Conservation (phyloP, 73 alveolate species). For the Stentor coeruleus region DNA sequence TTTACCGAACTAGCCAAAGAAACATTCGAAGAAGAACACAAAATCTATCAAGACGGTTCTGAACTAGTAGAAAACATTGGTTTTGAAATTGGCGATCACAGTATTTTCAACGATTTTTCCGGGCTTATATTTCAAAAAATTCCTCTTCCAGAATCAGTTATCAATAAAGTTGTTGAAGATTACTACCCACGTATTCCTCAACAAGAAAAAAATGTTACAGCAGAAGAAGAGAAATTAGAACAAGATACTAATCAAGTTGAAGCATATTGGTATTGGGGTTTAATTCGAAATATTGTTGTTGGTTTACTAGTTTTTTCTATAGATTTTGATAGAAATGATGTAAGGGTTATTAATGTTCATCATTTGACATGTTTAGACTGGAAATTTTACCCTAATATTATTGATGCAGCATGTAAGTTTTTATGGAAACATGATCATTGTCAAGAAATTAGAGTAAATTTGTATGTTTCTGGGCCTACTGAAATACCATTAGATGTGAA, state of each 20-base stretch:
- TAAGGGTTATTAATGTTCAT: background rate
- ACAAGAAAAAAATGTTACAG: background rate
- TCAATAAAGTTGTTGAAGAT: background rate
- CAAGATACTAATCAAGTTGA: background rate
- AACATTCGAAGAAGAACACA: background rate
- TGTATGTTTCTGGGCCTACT: background rate
- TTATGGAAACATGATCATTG: background rate
- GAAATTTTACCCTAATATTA: background rate
- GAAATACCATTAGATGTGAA: constrained; percentile 6
- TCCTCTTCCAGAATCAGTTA: background rate
- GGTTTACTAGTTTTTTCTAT: background rate
- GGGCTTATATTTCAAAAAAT: background rate
- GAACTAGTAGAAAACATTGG: background rate
- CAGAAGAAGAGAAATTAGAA: background rate
- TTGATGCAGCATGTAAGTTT: background rate
- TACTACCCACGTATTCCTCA: background rate
- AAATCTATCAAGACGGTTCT: background rate
- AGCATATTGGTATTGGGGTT: constrained; percentile 6
- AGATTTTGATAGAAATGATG: background rate
- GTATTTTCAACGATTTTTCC: no score
- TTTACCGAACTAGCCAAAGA: background rate
- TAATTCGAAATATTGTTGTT: background rate
- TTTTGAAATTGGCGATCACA: no score
- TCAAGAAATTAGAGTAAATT: constrained; percentile 9
- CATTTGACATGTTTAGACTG: background rate